Base-by-base conservation (phyloP, 2,329 filamentous ascomycete species). In the Penicillium sp. region DNA sequence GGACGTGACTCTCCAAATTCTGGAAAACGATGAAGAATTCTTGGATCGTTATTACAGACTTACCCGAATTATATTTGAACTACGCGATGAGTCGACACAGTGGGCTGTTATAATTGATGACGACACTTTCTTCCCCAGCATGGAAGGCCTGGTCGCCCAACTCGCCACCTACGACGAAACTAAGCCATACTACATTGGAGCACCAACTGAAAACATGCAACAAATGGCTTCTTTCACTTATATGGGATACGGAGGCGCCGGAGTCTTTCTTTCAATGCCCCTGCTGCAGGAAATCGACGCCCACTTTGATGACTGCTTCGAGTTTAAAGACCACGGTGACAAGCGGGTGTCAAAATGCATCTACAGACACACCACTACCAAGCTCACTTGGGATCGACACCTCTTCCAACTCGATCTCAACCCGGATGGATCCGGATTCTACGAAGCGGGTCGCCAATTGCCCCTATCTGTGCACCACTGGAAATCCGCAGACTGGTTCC, bases 221-320 rank as follows among this genome's bases (percentile, higher is more conserved):
- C 76, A 79, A 13, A 73, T 85, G 35, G 70, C 73, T 8, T 71
- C 68, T 8, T 82, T 79, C 63, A 82, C 83, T 1, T 76, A 77
- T 61, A 83, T 84, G 80, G 84, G 81, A 1, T 86, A 79, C 59
- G 83, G 84, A 24, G 84, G 84, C 43, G 83, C 80, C 1, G 84
- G 84, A 16, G 73, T 81, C 27, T 86, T 85, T 62, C 68, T 86
- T 6, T 83, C 79, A 21, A 67, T 79, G 5, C 76, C 82, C 0
- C 74, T 85, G 1, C 77, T 82, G 14, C 65, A 68, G 31, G 70
- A 80, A 53, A 68, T 86, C 1, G 73, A 77, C 16, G 75, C 73
- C 1, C 70, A 77, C 48, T 75, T 80, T 16, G 76, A 80, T 26
- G 64, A 70, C n/a, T 86, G 83, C 62, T 71, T 83, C 13, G 63